A percentile compares a stretch with the other conserved stretches of the same genome.
These are phyloP conservation scores for Aspergillus mulundensis DNA, from an alignment of 495 filamentous ascomycete species.

Conservation along the genomic window DNA sequence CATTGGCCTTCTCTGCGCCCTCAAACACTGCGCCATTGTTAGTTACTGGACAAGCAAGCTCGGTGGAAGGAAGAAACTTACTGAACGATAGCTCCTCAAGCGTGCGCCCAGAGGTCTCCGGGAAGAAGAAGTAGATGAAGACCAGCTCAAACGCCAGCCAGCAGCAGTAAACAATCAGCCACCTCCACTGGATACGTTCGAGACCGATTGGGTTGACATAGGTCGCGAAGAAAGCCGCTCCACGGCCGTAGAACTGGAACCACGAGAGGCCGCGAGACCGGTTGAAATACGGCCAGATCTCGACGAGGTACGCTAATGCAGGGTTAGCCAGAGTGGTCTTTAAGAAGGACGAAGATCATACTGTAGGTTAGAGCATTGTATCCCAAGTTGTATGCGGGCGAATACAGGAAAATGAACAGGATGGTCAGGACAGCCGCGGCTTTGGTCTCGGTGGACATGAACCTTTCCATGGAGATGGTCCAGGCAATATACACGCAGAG, in stretches of 20 bases:
- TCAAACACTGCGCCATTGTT: conserved; percentile 48
- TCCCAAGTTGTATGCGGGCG: conserved; percentile 63
- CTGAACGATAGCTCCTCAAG: conserved; percentile 62
- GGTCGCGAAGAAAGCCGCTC: conserved; percentile 54
- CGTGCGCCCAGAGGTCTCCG: conserved; percentile 58
- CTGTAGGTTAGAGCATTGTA: conserved; percentile 66
- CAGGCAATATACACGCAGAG: conserved; percentile 54
- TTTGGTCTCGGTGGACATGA: conserved; percentile 37
- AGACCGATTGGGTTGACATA: conserved; percentile 64
- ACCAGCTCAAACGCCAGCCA: conserved; percentile 55
- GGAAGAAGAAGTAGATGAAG: conserved; percentile 62
- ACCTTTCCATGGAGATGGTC: conserved; percentile 56
- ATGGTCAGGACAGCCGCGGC: conserved; percentile 48
- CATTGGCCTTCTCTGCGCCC: conserved; percentile 42
- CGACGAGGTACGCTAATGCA: conserved; percentile 51
- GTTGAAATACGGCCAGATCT: conserved; percentile 60
- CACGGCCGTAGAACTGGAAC: conserved; percentile 59
- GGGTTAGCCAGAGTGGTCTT: neutral
- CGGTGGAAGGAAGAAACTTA: conserved; percentile 32
- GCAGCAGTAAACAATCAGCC: conserved; percentile 58
- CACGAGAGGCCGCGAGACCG: conserved; percentile 58
- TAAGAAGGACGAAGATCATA: conserved; percentile 29
- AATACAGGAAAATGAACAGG: conserved; percentile 62
- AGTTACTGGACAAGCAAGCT: neutral
- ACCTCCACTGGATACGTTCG: conserved; percentile 56